phyloP scores from a whole-genome alignment of 2,329 filamentous ascomycete species.

The Hypoxylon sp. region DNA sequence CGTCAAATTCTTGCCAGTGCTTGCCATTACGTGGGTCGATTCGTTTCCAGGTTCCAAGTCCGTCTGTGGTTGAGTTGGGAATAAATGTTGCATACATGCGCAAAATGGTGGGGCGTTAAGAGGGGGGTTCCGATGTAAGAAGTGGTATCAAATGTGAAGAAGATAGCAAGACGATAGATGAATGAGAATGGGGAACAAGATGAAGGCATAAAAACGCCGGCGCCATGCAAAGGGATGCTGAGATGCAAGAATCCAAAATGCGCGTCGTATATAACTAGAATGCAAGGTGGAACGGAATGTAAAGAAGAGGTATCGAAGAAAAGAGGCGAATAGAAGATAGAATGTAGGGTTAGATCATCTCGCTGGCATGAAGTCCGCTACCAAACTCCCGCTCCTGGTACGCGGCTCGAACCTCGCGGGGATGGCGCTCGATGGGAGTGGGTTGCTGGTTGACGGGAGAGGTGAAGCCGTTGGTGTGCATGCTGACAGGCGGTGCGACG shows the following conservation, averaged over 20 bases:
- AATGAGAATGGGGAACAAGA: too few relatives aligned
- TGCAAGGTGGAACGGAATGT: conserved; percentile 13
- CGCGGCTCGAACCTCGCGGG: conserved; percentile 55
- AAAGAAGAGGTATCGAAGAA: conserved; percentile 3
- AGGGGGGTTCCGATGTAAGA: conserved; percentile 32
- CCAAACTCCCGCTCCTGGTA: conserved; percentile 57
- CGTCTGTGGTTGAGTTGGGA: neutral
- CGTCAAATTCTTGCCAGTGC: conserved; percentile 10
- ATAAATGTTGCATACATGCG: conserved; percentile 15
- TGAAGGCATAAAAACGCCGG: conserved; percentile 46
- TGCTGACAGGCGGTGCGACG: conserved; percentile 50
- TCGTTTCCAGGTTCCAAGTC: conserved; percentile 6
- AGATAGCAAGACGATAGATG: conserved; percentile 14
- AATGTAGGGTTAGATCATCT: conserved; percentile 66
- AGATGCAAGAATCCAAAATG: conserved; percentile 38
- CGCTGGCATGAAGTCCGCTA: conserved; percentile 65
- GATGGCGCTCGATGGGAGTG: conserved; percentile 49
- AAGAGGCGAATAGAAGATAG: neutral
- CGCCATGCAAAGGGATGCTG: conserved; percentile 56
- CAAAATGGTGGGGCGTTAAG: conserved; percentile 30
- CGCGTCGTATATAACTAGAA: conserved; percentile 43
- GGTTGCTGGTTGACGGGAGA: conserved; percentile 48
- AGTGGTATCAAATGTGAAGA: conserved; percentile 46
- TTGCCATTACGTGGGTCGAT: conserved; percentile 12
- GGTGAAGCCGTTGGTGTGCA: conserved; percentile 50